These are phyloP conservation scores for Colletotrichum sp. DNA, from an alignment of 2,329 filamentous ascomycete genomes.

Conservation along the genomic window DNA sequence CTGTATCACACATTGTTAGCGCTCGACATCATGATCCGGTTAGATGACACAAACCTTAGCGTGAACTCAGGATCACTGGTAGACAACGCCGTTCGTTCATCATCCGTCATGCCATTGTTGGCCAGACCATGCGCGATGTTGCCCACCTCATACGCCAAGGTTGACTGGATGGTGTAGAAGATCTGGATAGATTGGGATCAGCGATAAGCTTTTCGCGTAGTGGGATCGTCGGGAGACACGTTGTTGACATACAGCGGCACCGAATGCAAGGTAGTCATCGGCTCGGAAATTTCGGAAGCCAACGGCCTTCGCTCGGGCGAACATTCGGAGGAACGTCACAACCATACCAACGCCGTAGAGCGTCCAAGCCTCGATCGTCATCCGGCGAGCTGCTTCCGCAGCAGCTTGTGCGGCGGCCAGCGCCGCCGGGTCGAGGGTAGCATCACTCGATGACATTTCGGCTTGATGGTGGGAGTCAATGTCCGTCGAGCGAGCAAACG, in stretches of 20 bases:
- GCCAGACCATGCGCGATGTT: constrained; percentile 55
- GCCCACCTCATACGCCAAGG: constrained; percentile 55
- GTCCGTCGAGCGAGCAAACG: neutral
- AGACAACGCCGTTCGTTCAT: constrained; percentile 49
- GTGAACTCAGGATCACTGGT: constrained; percentile 50
- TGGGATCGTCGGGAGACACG: neutral
- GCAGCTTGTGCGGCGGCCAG: constrained; percentile 27
- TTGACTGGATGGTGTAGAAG: constrained; percentile 55
- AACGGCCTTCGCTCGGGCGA: constrained; percentile 29
- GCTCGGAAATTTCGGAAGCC: constrained; percentile 28
- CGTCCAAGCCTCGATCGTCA: constrained; percentile 30
- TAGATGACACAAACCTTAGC: constrained; percentile 29
- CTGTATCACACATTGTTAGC: constrained; percentile 28
- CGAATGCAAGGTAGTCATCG: constrained; percentile 34
- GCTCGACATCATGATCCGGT: accelerated
- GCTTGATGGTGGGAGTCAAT: neutral
- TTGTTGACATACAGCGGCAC: constrained; percentile 18
- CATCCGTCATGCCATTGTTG: constrained; percentile 62
- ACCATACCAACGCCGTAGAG: constrained; percentile 30
- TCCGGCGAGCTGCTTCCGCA: constrained; percentile 21
- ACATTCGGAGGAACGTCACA: constrained; percentile 32
- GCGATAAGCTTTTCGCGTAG: too few species aligned
- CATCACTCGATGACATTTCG: neutral
- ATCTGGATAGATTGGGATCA: constrained; percentile 37
- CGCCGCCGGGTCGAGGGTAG: constrained; percentile 14